Evolutionary conservation across 768 basidiomycete species (phyloP), one percentile per base, ranked within the genome.

Genomic region (Coprinopsis sp.): DNA sequence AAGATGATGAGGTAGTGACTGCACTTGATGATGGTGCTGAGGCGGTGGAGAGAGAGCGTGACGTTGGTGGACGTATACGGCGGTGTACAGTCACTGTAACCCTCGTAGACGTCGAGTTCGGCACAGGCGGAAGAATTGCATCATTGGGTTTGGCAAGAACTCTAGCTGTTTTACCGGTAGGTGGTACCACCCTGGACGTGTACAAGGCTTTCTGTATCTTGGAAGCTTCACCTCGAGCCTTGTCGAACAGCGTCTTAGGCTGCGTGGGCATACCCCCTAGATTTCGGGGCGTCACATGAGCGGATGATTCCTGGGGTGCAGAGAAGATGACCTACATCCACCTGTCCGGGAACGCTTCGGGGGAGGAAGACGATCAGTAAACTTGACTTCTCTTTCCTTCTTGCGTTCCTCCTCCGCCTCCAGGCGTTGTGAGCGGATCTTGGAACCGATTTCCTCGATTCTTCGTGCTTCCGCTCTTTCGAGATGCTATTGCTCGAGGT

Each of bases 211-310:
- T 79, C 61, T 82, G 80, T 37, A 83, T 64, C 61, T 78, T 84
- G 22, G 77, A 81, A 10, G 86, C 82, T 55, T 89, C 84, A 33
- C 70, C 71, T 48, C 78, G 78, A 5, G 87, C 82, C 66, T 86
- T 89, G 68, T 90, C 84, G 54, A 91, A 82, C 16, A 91, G 68
- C 13, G 82, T 73, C 66, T 83, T 89, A 18, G 84, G 81, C 53
- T 64, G 72, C 8, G 62, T 37, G 28, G 58, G 60, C 37, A 58
- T 53, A 3, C 63, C 64, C 70, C 72, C 74, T 74, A 45, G 29
- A 24, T 36, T 39, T 31, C 49, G 40, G 39, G 52, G 45, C 37
- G 31, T 46, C 39, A 33, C 30, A 37, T 53, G 46, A 56, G 51
- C 44, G n/a, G 33, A 54, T 47, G 55, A 34, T 53, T 50, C 50